Evolutionary conservation across 176 grass and related monocot genomes (phyloP), one percentile per base, ranked within the genome.

Genomic region (Cenchrus fungigraminus): DNA sequence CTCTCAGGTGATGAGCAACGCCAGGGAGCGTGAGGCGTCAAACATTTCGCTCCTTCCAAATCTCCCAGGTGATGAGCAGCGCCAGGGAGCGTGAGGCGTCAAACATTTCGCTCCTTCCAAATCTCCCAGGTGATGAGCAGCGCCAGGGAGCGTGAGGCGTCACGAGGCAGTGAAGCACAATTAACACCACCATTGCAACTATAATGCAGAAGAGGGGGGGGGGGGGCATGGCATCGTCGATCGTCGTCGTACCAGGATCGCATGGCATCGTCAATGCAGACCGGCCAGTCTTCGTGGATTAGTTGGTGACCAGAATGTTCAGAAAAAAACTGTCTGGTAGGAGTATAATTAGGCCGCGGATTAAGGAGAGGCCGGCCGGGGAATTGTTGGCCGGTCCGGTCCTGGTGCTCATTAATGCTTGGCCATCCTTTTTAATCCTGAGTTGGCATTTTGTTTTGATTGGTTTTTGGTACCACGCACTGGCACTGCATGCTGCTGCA

Each of bases 351-450:
- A 14, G 1, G 12, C 17, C 45, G 51, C 75, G 50, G 53, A 70
- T 81, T 71, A 86, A 71, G 71, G 63, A 51, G 71, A 53, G 12
- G n/a, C 37, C 37, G 37, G 37, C 37, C 37, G 3, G 37, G 57
- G 12, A 22, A 67, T 58, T 73, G 37, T 40, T 40, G 37, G 37
- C 37, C 37, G 11, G 28, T 31, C 84, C 31, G 79, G 79, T 65
- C 79, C 59, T 78, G 65, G 55, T 57, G 13, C 19, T 59, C 68
- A 53, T 60, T 14, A 65, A 58, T 84, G 28, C 8, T 37, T 74
- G 50, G 1, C 49, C 47, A 32, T 46, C 78, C n/a, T 61, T 61
- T 53, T 80, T 22, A 81, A 81, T 63, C 72, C 32, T 72, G 10
- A 72, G 14, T 34, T 19, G 53, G 17, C 6, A 55, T 81, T 55